Percentiles rank a stretch among this genome's conserved stretches.
Conservation (phyloP, 768 basidiomycete genomes). For the Suillus americanus region DNA sequence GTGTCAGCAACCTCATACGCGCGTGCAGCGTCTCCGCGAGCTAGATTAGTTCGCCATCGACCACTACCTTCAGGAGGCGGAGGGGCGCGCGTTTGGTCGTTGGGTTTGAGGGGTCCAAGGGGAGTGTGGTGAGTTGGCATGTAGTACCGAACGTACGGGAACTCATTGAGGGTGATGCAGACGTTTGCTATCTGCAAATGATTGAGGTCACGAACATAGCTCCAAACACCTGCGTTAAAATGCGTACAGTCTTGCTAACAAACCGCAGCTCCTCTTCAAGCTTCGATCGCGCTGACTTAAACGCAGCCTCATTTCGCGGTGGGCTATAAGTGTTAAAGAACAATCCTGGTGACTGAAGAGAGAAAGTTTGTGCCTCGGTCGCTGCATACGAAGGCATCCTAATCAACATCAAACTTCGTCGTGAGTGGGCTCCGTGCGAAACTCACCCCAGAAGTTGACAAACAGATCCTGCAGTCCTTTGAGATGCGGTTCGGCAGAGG, state of each 20-base stretch:
- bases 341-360: conserved; percentile 67
- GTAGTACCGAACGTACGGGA: conserved; percentile 92
- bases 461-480: conserved; percentile 81
- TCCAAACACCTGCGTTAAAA: background rate
- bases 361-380: conserved; percentile 84
- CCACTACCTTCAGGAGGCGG: conserved; percentile 61
- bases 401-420: conserved; percentile 12
- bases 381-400: conserved; percentile 44
- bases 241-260: conserved; percentile 61
- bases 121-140: conserved; percentile 80
- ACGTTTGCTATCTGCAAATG: conserved; percentile 74
- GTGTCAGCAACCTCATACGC: conserved; percentile 68
- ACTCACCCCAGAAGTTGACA: conserved; percentile 90
- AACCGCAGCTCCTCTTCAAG: conserved; percentile 87
- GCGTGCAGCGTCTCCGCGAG: conserved; percentile 67
- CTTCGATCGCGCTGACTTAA: conserved; percentile 66
- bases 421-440: background rate
- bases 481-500: conserved; percentile 77
- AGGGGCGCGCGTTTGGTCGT: conserved; percentile 61
- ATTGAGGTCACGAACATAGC: background rate
- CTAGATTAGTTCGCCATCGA: conserved; percentile 82
- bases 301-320: conserved; percentile 67
- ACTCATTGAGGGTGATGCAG: conserved; percentile 88
- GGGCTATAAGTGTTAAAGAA: conserved; percentile 93
- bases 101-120: conserved; percentile 78